Percentiles rank a stretch among this genome's conserved stretches.
These are phyloP conservation scores for Paecilomyces fulvus DNA, from an alignment of 2,329 filamentous ascomycete species.

Conservation along the genomic window DNA sequence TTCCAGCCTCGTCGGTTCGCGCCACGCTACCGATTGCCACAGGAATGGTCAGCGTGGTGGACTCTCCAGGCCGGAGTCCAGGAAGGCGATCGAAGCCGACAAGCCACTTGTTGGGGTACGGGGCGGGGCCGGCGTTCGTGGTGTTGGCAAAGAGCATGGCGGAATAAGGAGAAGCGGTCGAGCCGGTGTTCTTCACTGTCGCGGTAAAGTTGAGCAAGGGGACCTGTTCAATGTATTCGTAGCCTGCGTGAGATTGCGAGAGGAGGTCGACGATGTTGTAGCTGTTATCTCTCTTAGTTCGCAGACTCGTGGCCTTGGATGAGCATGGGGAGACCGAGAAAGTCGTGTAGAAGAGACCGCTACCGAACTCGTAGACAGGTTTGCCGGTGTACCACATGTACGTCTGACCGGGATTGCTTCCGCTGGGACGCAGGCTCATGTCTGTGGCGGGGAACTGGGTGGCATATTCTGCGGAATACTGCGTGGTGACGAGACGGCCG, in stretches of 20 bases:
- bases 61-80: conserved; percentile 14
- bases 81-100: conserved; percentile 30
- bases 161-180: conserved; percentile 31
- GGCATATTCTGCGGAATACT: conserved; percentile 36
- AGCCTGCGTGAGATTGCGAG: conserved; percentile 16
- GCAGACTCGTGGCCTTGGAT: not conserved
- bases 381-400: conserved; percentile 38
- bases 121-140: conserved; percentile 29
- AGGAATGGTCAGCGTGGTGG: conserved; percentile 22
- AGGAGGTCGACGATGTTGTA: conserved; percentile 30
- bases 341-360: conserved; percentile 37
- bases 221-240: conserved; percentile 23
- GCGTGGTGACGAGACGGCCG: conserved; percentile 32
- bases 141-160: conserved; percentile 32
- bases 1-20: conserved; percentile 28
- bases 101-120: conserved; percentile 36
- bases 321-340: conserved; percentile 18
- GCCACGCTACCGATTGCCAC: conserved; percentile 32
- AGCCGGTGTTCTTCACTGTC: conserved; percentile 29
- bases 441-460: conserved; percentile 32
- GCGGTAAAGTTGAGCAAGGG: conserved; percentile 31
- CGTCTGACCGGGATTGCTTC: conserved; percentile 33
- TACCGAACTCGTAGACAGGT: conserved; percentile 35
- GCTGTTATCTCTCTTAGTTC: conserved; percentile 2
- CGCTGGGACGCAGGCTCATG: conserved; percentile 32